phyloP scores from a whole-genome alignment of 1,284 basidiomycete species.

The Cutaneotrichosporon cyanovorans region DNA sequence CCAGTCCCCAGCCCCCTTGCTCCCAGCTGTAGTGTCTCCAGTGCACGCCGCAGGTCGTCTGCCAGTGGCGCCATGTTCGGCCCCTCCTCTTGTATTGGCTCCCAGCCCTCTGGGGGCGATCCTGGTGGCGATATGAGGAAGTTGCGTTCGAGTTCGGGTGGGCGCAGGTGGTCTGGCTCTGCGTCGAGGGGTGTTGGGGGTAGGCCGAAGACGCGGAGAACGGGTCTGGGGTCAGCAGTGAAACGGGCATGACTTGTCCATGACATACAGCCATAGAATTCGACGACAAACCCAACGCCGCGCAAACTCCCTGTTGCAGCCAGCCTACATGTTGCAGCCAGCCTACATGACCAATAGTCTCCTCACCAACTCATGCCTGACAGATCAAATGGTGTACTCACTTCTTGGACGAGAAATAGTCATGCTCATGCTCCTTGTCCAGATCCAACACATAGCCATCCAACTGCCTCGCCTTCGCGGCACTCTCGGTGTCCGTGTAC shows the following conservation, averaged over 20 bases:
- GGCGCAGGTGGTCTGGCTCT: slow-evolving; percentile 54
- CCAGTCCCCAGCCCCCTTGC: slow-evolving; percentile 16
- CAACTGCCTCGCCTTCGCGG: slow-evolving; percentile 34
- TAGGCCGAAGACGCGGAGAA: slow-evolving; percentile 69
- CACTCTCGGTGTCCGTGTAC: slow-evolving; percentile 53
- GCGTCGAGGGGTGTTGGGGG: slow-evolving; percentile 56
- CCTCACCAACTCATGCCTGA: too few species aligned
- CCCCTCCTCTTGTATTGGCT: slow-evolving; percentile 81
- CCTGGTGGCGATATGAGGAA: slow-evolving; percentile 97
- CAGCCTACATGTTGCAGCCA: too few species aligned
- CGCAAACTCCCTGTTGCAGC: too few species aligned
- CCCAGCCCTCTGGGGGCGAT: slow-evolving; percentile 97
- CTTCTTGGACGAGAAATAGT: neutral
- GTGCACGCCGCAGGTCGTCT: slow-evolving; percentile 74
- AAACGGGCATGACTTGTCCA: neutral
- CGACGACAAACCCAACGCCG: too few species aligned
- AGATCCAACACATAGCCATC: slow-evolving; percentile 40
- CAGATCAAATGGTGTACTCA: too few species aligned
- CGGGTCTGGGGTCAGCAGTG: slow-evolving; percentile 43
- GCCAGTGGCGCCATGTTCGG: slow-evolving; percentile 82
- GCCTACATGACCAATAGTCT: too few species aligned
- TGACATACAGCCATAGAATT: too few species aligned
- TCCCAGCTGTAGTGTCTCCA: slow-evolving; percentile 49
- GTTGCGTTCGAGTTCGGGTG: slow-evolving; percentile 78
- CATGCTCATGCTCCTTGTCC: slow-evolving; percentile 4